Evolutionary conservation across 1,284 basidiomycete genomes (phyloP).

Genomic region (Pisolithus thermaeus): DNA sequence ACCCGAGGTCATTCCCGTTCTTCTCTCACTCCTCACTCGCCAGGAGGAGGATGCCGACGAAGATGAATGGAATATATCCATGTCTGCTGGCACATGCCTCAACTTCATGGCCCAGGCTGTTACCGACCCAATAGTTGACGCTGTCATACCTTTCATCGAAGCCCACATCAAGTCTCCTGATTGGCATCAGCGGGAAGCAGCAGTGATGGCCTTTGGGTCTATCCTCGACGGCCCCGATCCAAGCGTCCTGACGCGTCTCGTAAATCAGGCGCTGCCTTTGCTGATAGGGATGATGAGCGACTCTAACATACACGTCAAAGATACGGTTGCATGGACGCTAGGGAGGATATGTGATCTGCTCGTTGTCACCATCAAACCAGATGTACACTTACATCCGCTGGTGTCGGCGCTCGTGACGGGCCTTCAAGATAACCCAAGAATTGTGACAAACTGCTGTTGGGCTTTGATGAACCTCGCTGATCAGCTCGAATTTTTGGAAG

Average conservation of each 20-base stretch:
- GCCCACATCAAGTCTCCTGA: conserved; percentile 88
- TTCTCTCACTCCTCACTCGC: conserved; percentile 82
- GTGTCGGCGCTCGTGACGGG: conserved; percentile 82
- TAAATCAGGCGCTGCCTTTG: conserved; percentile 90
- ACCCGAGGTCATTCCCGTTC: conserved; percentile 90
- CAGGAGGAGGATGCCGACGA: conserved; percentile 98
- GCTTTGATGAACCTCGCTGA: conserved; percentile 93
- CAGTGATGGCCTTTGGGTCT: conserved; percentile 97
- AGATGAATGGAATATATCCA: conserved; percentile 98
- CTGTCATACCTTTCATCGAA: conserved; percentile 98
- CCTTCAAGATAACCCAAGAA: conserved; percentile 78
- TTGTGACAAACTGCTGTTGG: conserved; percentile 95
- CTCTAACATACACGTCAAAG: conserved; percentile 82
- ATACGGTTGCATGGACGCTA: conserved; percentile 97
- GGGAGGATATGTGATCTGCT: conserved; percentile 93
- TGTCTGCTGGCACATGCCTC: conserved; percentile 96
- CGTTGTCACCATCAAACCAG: conserved; percentile 83
- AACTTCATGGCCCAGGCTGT: conserved; percentile 88
- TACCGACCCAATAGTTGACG: conserved; percentile 85
- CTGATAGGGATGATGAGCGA: conserved; percentile 96
- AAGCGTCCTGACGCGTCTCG: conserved; percentile 80
- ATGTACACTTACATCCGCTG: conserved; percentile 82
- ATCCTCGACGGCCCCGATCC: conserved; percentile 96
- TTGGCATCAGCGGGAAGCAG: conserved; percentile 95
- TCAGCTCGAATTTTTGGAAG: conserved; percentile 68